Conservation (phyloP, 176 grass and related monocot genomes). For the Carex parvula region DNA sequence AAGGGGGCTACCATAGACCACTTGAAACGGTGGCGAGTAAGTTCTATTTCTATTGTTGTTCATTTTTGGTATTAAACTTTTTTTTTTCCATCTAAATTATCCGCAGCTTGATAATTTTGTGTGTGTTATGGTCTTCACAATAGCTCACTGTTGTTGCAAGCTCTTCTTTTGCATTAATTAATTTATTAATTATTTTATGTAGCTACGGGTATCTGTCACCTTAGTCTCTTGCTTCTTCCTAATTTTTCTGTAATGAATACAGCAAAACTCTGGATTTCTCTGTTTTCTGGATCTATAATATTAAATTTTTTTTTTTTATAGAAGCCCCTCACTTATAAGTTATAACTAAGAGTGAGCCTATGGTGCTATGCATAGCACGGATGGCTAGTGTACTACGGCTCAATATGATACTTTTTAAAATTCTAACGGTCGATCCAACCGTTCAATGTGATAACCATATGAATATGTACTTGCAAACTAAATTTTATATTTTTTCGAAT, state of each 20-base stretch:
- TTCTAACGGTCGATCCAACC: too few relatives aligned
- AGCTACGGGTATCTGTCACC: background rate
- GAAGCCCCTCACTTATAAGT: background rate
- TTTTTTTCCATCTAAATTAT: background rate
- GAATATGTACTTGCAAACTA: too few relatives aligned
- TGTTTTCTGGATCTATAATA: background rate
- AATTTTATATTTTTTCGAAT: too few relatives aligned
- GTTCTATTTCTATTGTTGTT: background rate
- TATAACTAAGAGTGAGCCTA: too few relatives aligned
- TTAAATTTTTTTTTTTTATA: background rate
- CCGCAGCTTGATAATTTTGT: background rate
- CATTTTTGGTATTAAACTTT: background rate
- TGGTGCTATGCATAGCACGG: too few relatives aligned
- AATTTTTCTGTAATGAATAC: background rate
- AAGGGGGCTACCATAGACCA: conserved; percentile 60
- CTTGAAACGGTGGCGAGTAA: conserved; percentile 62
- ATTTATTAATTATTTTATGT: background rate
- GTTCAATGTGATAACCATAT: too few relatives aligned
- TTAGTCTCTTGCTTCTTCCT: background rate
- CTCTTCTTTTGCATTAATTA: background rate
- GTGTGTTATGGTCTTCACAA: background rate
- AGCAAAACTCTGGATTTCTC: background rate
- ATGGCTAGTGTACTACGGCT: too few relatives aligned
- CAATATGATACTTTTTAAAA: too few relatives aligned
- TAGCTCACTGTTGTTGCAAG: background rate